phyloP scores from a whole-genome alignment of 108 stramenopile genomes.

The Chaetoceros tenuissimus region DNA sequence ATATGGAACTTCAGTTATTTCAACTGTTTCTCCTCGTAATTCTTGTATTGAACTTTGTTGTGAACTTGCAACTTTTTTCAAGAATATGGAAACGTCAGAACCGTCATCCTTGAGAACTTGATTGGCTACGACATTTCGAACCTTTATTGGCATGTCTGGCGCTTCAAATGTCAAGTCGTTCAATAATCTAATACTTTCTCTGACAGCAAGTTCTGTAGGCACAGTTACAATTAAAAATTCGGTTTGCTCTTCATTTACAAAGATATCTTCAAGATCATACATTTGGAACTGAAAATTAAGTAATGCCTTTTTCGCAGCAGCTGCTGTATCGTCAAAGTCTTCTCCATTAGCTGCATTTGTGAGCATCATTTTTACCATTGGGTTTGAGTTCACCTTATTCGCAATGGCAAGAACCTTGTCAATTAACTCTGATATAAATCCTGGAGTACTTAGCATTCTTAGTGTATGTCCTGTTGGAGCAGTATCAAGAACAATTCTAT shows the following conservation, averaged over 20 bases:
- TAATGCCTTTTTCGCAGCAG: conserved; percentile 58
- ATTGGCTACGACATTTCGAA: conserved; percentile 78
- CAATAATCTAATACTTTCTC: conserved; percentile 75
- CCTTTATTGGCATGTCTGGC: conserved; percentile 80
- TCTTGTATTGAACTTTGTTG: conserved; percentile 32
- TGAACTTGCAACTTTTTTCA: conserved; percentile 20
- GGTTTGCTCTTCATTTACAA: conserved; percentile 68
- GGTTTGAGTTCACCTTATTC: conserved; percentile 62
- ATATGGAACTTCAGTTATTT: conserved; percentile 53
- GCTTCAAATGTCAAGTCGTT: conserved; percentile 83
- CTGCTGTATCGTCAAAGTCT: conserved; percentile 52
- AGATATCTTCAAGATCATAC: conserved; percentile 85
- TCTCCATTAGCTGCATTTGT: conserved; percentile 31
- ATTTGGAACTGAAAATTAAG: conserved; percentile 79
- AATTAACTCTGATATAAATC: conserved; percentile 74
- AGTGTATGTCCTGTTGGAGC: conserved; percentile 96
- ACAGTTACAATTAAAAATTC: conserved; percentile 91
- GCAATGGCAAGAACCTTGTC: conserved; percentile 60
- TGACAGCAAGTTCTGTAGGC: conserved; percentile 78
- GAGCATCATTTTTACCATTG: conserved; percentile 50
- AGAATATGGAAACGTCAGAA: conserved; percentile 28
- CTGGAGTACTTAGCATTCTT: conserved; percentile 81
- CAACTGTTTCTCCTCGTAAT: conserved; percentile 12
- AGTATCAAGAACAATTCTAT: conserved; percentile 91
- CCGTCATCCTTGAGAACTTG: conserved; percentile 71